These are phyloP conservation scores for Apiospora saccharicola DNA, from an alignment of 2,329 filamentous ascomycete species.

Conservation along the genomic window DNA sequence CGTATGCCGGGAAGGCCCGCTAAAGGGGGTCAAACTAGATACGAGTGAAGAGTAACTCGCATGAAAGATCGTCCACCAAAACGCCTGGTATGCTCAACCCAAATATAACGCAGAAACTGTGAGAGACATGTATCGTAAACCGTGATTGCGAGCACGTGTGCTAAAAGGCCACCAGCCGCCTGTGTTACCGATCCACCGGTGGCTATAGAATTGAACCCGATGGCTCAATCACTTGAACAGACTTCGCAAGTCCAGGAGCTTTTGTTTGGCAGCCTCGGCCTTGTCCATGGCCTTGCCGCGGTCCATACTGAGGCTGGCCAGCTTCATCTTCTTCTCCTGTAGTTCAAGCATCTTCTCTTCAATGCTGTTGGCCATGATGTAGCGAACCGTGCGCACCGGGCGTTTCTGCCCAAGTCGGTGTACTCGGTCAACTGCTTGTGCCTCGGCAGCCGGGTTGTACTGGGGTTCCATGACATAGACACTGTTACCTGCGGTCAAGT, in stretches of 20 bases:
- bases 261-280: constrained; percentile 69
- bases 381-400: constrained; percentile 85
- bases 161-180: background rate
- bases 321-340: constrained; percentile 89
- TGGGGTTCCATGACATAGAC: constrained; percentile 99
- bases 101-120: constrained; percentile 1
- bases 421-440: constrained; percentile 92
- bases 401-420: constrained; percentile 90
- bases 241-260: constrained; percentile 64
- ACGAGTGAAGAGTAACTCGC: background rate
- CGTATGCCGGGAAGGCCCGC: background rate
- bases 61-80: background rate
- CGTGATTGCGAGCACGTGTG: background rate
- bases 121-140: constrained; percentile 8
- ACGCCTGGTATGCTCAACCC: constrained; percentile 12
- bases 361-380: constrained; percentile 89
- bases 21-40: background rate
- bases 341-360: constrained; percentile 92
- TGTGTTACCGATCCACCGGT: background rate
- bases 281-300: constrained; percentile 55
- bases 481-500: constrained; percentile 83
- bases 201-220: background rate
- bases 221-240: constrained; percentile 57
- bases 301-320: constrained; percentile 88
- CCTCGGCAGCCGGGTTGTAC: constrained; percentile 94